phyloP scores from a whole-genome alignment of 495 filamentous ascomycete species.

The Oidiodendron maius region DNA sequence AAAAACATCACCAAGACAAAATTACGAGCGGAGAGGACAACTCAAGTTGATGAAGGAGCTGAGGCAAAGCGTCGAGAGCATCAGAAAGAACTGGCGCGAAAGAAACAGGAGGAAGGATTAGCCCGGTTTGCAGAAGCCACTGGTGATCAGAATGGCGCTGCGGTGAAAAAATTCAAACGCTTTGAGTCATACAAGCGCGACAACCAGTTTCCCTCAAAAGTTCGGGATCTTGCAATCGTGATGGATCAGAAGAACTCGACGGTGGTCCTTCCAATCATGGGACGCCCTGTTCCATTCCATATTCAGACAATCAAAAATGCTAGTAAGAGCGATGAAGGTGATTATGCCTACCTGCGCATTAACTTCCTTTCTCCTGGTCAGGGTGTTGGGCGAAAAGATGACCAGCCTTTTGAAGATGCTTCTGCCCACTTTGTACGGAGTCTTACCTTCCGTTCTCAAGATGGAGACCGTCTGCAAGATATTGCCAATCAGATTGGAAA shows the following conservation, averaged over 20 bases:
- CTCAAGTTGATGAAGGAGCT: conserved; percentile 82
- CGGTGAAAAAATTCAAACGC: conserved; percentile 93
- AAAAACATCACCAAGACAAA: conserved; percentile 93
- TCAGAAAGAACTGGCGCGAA: conserved; percentile 81
- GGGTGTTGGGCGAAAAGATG: conserved; percentile 95
- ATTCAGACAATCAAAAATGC: conserved; percentile 99
- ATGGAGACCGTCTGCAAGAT: conserved; percentile 78
- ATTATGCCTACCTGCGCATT: conserved; percentile 89
- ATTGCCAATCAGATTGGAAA: conserved; percentile 88
- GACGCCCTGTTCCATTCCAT: conserved; percentile 94
- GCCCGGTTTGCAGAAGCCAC: conserved; percentile 75
- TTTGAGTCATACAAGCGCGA: conserved; percentile 99
- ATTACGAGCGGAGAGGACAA: conserved; percentile 80
- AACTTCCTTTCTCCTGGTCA: conserved; percentile 97
- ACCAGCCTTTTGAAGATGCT: conserved; percentile 96
- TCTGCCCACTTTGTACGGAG: conserved; percentile 93
- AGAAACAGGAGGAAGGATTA: conserved; percentile 85
- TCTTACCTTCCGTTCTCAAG: conserved; percentile 86
- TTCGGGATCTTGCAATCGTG: conserved; percentile 79
- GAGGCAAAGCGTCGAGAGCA: conserved; percentile 85
- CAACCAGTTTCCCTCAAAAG: conserved; percentile 79
- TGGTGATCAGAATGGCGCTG: conserved; percentile 79
- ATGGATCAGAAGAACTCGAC: conserved; percentile 88
- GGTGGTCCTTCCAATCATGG: conserved; percentile 93
- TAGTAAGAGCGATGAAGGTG: conserved; percentile 89